These are phyloP conservation scores for Kodamaea nitidulidarum DNA, from an alignment of 805 yeast species.

Conservation along the genomic window DNA sequence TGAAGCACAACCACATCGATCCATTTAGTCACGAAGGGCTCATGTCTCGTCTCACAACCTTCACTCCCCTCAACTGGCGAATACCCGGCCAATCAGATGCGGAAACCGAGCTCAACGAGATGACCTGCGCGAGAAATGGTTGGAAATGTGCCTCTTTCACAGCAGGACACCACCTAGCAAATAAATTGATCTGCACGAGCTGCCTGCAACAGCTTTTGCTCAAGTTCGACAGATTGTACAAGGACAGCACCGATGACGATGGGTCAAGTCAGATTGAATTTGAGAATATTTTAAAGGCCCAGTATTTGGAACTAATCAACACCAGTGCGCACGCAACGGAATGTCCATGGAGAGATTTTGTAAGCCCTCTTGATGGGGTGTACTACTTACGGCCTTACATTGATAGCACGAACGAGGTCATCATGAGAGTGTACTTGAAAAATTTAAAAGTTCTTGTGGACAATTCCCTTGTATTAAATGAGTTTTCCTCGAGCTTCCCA, in stretches of 20 bases:
- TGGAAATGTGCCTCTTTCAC: conserved; percentile 44
- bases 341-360: conserved; percentile 38
- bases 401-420: conserved; percentile 24
- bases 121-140: conserved; percentile 48
- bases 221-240: conserved; percentile 18
- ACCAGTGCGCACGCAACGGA: conserved; percentile 24
- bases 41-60: conserved; percentile 40
- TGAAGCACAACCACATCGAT: conserved; percentile 13
- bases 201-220: conserved; percentile 29
- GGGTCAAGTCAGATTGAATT: conserved; percentile 1
- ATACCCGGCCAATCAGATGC: conserved; percentile 21
- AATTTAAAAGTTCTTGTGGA: conserved; percentile 26
- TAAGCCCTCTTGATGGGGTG: conserved; percentile 28
- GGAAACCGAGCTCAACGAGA: conserved; percentile 33
- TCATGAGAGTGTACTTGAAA: conserved; percentile 26
- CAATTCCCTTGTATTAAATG: conserved; percentile 17
- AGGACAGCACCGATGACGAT: neutral
- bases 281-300: conserved; percentile 16
- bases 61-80: conserved; percentile 46
- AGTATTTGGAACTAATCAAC: conserved; percentile 24
- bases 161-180: conserved; percentile 20
- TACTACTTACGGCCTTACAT: conserved; percentile 35
- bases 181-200: conserved; percentile 31
- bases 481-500: conserved; percentile 10
- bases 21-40: conserved; percentile 37